Base-by-base conservation (phyloP, 805 yeast species). In the Cyberlindnera meyerae region DNA sequence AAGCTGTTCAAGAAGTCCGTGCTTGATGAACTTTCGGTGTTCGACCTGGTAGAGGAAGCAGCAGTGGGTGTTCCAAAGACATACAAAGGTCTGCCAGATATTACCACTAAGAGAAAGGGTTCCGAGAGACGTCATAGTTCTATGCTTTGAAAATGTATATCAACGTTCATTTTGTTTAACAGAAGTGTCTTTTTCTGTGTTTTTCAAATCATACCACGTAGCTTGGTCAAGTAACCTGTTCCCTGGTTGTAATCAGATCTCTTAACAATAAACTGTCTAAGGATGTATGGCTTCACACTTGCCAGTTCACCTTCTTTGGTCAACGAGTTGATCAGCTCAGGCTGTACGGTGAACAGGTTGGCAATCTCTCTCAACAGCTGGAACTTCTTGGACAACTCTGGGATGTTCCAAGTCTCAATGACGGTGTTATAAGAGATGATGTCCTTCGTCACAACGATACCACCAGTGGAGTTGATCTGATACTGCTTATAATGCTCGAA, bases 341-440 rank as follows among this genome's bases (percentile, higher is more conserved):
- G 82, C 53, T 84, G 93, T 13, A 86, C 95, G 0, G 95, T 81
- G 57, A 80, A 89, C 41, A 89, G 63, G 51, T 85, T 86, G 22
- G 90, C 87, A 43, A 89, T 73, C 48, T 88, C 96, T 54, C 87
- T 75, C 44, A 89, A 62, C 11, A 86, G 70, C 34, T 76, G 77
- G 61, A 84, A 81, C 39, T 72, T 71, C 24, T 78, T 83, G 4
- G 77, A 63, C 20, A 85, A 60, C 28, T 73, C 77, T 2, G 71
- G 68, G 12, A 82, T 66, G 7, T 67, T 63, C 90, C 93, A 86
- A 29, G 68, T 69, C 37, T 79, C 86, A 29, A 83, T 70, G 11
- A 74, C 67, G 12, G 73, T 67, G 56, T 86, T 90, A 52, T 81
- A 85, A 31, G 83, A 74, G 26, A 83, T 82, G 7, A 84, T 77